Base-by-base conservation (phyloP, 208 protist genomes). In the Wallacemonas sp. region DNA sequence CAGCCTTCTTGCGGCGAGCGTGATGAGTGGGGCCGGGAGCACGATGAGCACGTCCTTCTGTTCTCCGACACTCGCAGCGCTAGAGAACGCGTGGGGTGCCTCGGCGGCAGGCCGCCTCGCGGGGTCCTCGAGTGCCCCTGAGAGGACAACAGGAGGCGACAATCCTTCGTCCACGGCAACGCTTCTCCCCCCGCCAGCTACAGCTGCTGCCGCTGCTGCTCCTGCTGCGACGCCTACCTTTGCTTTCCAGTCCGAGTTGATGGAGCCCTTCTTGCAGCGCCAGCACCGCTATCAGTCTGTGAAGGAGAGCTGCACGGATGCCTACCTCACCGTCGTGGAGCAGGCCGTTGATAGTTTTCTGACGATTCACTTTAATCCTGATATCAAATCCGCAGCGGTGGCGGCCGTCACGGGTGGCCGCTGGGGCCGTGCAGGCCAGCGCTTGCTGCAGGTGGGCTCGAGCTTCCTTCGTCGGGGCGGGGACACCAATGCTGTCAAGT, bases 261-360 rank as follows among this genome's bases (percentile, higher is more conserved):
- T 84, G 45, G 74, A 83, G 65, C 70, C 74, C 0, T 77, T 90
- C 33, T 68, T 74, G 19, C 45, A 56, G 21, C 77, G 78, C 19
- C 74, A 74, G 12, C 69, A 72, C 33, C 71, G 68, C 45, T 92
- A 92, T 66, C 45, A 70, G 19, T 31, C 24, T 24, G 63, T 72
- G 49, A 92, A 92, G 51, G 62, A 77, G 17, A 17, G 34, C 2
- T 84, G 61, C 60, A 89, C 80, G 0, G 80, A 92, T 55, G 61
- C 53, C 22, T 92, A 92, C 58, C 66, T 92, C 31, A 77, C 70
- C 15, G 68, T 71, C 24, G 70, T 92, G 46, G 86, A 92, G 56
- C 68, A 63, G 14, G 62, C 69, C 44, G 86, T 92, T 15, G 86
- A 92, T 36, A 68, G 61, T 34, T 92, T 88, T 46, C 68, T 92